Conservation (phyloP, 2,329 filamentous ascomycete genomes). For the Microascus cirrosus region DNA sequence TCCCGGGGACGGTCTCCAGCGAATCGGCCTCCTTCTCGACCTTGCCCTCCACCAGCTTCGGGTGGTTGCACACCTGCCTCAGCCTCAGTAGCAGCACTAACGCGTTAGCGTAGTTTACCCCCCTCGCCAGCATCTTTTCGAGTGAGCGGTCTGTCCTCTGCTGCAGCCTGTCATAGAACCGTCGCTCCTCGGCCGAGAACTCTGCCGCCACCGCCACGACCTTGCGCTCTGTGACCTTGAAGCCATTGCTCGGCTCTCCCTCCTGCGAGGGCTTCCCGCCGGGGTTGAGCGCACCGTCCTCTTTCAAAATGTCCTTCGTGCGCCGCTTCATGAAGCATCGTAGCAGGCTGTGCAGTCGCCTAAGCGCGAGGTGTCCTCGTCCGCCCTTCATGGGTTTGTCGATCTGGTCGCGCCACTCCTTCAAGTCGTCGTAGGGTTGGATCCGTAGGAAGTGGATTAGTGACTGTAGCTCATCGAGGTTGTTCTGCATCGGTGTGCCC, state of each 20-base stretch:
- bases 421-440: slow-evolving; percentile 77
- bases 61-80: slow-evolving; percentile 90
- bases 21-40: slow-evolving; percentile 82
- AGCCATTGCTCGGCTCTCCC: slow-evolving; percentile 49
- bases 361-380: slow-evolving; percentile 79
- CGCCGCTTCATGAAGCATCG: slow-evolving; percentile 97
- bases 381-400: slow-evolving; percentile 83
- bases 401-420: slow-evolving; percentile 85
- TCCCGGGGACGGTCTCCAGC: slow-evolving; percentile 38
- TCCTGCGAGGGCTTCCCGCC: slow-evolving; percentile 49
- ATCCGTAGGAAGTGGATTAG: slow-evolving; percentile 88
- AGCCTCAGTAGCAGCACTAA: slow-evolving; percentile 84
- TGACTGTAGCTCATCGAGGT: slow-evolving; percentile 90
- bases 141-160: slow-evolving; percentile 77
- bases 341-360: slow-evolving; percentile 71
- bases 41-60: slow-evolving; percentile 74
- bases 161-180: slow-evolving; percentile 78
- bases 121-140: slow-evolving; percentile 75
- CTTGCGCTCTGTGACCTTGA: slow-evolving; percentile 87
- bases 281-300: slow-evolving; percentile 69
- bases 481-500: slow-evolving; percentile 97
- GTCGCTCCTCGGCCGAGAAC: slow-evolving; percentile 69
- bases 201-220: slow-evolving; percentile 69
- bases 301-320: slow-evolving; percentile 91
- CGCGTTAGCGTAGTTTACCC: slow-evolving; percentile 85